A percentile compares a stretch with the other conserved stretches of the same genome.
phyloP scores from a whole-genome alignment of 2,329 filamentous ascomycete species.

The Aspergillus piperis region DNA sequence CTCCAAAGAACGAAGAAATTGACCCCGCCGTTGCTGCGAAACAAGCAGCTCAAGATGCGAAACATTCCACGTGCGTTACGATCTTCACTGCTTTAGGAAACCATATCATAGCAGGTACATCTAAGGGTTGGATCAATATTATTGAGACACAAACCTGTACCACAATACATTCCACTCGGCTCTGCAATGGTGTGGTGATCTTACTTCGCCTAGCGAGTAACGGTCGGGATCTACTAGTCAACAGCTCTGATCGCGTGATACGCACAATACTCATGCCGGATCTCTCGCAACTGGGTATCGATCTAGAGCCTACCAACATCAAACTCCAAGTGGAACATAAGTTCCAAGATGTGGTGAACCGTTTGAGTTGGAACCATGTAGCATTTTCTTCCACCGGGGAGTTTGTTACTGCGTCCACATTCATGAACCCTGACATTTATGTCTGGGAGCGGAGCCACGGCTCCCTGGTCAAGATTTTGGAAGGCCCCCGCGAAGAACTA shows the following conservation, averaged over 20 bases:
- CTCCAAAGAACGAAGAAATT: slow-evolving; percentile 66
- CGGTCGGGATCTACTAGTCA: slow-evolving; percentile 84
- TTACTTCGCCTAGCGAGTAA: slow-evolving; percentile 81
- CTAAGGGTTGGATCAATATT: slow-evolving; percentile 94
- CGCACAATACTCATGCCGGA: slow-evolving; percentile 89
- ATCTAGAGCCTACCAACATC: slow-evolving; percentile 80
- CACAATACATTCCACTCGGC: slow-evolving; percentile 85
- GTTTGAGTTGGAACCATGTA: slow-evolving; percentile 93
- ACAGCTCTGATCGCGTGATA: slow-evolving; percentile 92
- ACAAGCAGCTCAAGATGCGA: slow-evolving; percentile 85
- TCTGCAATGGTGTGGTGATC: slow-evolving; percentile 85
- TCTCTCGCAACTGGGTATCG: slow-evolving; percentile 52
- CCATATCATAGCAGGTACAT: slow-evolving; percentile 89
- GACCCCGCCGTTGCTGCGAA: slow-evolving; percentile 67
- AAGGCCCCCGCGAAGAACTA: slow-evolving; percentile 94
- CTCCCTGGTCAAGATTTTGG: slow-evolving; percentile 92
- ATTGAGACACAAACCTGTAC: slow-evolving; percentile 79
- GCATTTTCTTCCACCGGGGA: slow-evolving; percentile 93
- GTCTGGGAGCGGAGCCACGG: slow-evolving; percentile 96
- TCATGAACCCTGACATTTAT: slow-evolving; percentile 98
- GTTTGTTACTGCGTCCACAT: slow-evolving; percentile 94
- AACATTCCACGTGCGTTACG: slow-evolving; percentile 90
- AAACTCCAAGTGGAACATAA: slow-evolving; percentile 94
- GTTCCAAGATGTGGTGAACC: slow-evolving; percentile 96
- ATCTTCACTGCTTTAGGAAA: slow-evolving; percentile 84